These are phyloP conservation scores for Pythium phragmitis DNA, from an alignment of 352 stramenopile species.

Conservation along the genomic window DNA sequence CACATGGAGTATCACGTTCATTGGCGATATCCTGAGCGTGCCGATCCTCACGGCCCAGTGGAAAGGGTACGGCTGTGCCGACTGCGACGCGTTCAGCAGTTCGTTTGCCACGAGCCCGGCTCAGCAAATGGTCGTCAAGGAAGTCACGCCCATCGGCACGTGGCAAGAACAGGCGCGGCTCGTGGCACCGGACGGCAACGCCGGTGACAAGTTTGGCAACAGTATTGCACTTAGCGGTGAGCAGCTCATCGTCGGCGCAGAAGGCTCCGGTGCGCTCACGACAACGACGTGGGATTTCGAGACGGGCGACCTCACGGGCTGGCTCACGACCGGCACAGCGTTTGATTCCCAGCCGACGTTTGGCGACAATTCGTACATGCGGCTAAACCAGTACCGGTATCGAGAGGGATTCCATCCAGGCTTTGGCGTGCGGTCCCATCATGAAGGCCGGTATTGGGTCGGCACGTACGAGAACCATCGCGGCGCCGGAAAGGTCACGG, in stretches of 20 bases:
- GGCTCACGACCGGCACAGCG: constrained; percentile 90
- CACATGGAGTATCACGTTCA: constrained; percentile 80
- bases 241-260: constrained; percentile 73
- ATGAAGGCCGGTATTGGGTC: constrained; percentile 93
- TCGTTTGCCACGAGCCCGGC: constrained; percentile 49
- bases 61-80: constrained; percentile 56
- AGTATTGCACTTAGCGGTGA: constrained; percentile 78
- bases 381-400: constrained; percentile 72
- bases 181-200: constrained; percentile 63
- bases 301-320: constrained; percentile 93
- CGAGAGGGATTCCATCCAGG: constrained; percentile 32
- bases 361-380: constrained; percentile 92
- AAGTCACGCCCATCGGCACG: constrained; percentile 48
- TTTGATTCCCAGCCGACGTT: constrained; percentile 95
- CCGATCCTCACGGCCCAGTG: constrained; percentile 64
- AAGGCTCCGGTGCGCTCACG: constrained; percentile 60
- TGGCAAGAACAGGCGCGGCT: constrained; percentile 69
- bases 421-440: constrained; percentile 40
- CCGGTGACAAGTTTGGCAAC: constrained; percentile 72
- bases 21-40: constrained; percentile 65
- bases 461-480: constrained; percentile 92
- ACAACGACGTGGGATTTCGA: constrained; percentile 98
- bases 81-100: constrained; percentile 78
- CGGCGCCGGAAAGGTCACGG: constrained; percentile 61
- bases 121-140: constrained; percentile 53